Base-by-base conservation (phyloP, 2,329 filamentous ascomycete genomes). In the Cladosporium oxysporum region DNA sequence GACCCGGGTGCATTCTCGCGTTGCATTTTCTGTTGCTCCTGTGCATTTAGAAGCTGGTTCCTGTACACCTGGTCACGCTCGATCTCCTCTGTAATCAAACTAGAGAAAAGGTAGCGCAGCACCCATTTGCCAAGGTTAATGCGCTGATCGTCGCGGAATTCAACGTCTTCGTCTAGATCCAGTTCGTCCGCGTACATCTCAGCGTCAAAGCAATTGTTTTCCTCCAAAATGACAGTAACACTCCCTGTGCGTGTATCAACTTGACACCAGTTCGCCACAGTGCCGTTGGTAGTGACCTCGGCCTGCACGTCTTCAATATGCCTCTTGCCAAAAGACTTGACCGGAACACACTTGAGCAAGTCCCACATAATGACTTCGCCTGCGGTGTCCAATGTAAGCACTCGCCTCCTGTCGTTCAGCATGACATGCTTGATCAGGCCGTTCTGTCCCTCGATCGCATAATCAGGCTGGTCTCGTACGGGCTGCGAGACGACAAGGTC, bases 61-160 rank as follows among this genome's bases (percentile, higher is more conserved):
- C 94, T 87, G 75, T 91, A 88, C 0, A 80, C 81, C 73, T 91
- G 88, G 74, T 99, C 95, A 62, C 92, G 87, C 69, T 86, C 88
- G 71, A 97, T 91, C 76, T 98, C 92, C 76, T 97, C 93, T 67
- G 96, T 91, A 63, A 99, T 90, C 50, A 98, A 83, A 64, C 91
- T 90, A 11, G 90, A 88, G 79, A 99, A 99, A 0, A 99, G 84
- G 77, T 97, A 96, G 37, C 95, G 88, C 67, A 99, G 81, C 55
- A 98, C 88, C 95, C 95, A 99, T 82, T 96, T 97, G 10, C 95
- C 95, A 55, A 98, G 87, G 74, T 97, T 98, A 77, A 98, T 96
- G 80, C 95, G 88, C 80, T 98, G 94, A 72, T 99, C 95, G 72
- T 98, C 94, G 66, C 90, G 85, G 74, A 97, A 97, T 14, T 93